Evolutionary conservation across 768 basidiomycete species (phyloP).

Genomic region (Lactarius sp.): DNA sequence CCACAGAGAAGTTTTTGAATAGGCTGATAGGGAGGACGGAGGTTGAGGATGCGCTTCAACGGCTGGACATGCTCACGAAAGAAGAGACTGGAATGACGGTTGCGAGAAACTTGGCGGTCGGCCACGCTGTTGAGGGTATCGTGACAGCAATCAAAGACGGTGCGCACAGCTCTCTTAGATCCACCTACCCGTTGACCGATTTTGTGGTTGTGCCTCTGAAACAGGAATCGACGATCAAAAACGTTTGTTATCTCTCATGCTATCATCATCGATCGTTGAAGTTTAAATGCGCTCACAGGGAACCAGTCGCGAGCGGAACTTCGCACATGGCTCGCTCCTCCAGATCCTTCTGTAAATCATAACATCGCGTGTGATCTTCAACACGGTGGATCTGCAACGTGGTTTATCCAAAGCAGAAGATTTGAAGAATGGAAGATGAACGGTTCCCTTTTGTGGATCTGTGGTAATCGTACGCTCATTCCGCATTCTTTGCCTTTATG

Average conservation of each 20-base stretch:
- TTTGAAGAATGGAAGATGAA: conserved; percentile 2
- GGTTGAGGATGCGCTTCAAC: not conserved
- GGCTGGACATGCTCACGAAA: conserved; percentile 4
- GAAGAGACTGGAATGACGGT: not conserved
- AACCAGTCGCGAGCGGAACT: not conserved
- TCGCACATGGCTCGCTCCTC: conserved; percentile 5
- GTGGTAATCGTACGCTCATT: conserved; percentile 5
- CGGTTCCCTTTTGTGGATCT: conserved; percentile 6
- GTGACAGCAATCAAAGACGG: not conserved
- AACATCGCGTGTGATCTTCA: not conserved
- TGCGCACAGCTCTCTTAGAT: not conserved
- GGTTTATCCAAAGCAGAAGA: not conserved
- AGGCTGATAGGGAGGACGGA: not conserved
- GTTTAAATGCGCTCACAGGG: not conserved
- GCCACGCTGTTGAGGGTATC: not conserved
- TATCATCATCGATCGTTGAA: not conserved
- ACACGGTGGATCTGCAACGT: not conserved
- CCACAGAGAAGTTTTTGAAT: not conserved
- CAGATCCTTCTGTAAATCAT: conserved; percentile 10
- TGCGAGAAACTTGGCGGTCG: not conserved
- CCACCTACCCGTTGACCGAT: not conserved
- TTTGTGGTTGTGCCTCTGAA: no score
- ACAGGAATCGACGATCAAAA: not conserved
- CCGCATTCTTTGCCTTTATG: no score
- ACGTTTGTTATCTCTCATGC: not conserved